Evolutionary conservation across 495 filamentous ascomycete species (phyloP), one percentile per base, ranked within the genome.

Genomic region (Pyronema domesticum): DNA sequence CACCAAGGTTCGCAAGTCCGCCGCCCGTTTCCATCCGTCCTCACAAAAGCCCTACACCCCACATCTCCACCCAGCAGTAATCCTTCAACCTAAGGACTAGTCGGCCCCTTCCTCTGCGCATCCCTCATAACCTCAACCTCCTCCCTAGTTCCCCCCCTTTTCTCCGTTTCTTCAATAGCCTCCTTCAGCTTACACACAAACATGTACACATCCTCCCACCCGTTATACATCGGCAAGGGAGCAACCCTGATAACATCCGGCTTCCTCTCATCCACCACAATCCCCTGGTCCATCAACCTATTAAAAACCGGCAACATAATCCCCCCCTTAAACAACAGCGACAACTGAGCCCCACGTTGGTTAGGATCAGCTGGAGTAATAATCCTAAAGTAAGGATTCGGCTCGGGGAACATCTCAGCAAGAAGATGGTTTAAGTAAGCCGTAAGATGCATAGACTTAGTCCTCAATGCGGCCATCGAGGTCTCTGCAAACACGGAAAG

Each of bases 181-280:
- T 58, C 53, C n/a, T 65, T 66, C 55, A 85, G 77, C n/a, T 72
- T 77, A 53, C 75, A 68, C 15, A 80, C 79, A 67, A 95, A 96
- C 8, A 72, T 63, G 70, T 80, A 85, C 14, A 86, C 83, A 60
- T 98, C 91, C 49, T 65, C 65, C 65, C 82, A 95, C 0, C 73
- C 79, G 68, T 95, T 95, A 67, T 94, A 98, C 51, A 96, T 63
- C 36, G 91, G 89, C 34, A 85, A 81, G 1, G 91, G 93, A 14
- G 89, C 87, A n/a, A 95, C 84, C 6, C 91, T 73, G 34, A 98
- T 76, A 23, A 98, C 93, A 67, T 95, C 80, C 17, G 91, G 91
- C 63, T 79, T 80, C 57, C 91, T 71, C 71, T 96, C 86, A 64
- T 98, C 91, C 36, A 93, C 79, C 18, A 98, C 76, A 8, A 94